Evolutionary conservation across 1,284 basidiomycete genomes (phyloP), one percentile per base, ranked within the genome.

Genomic region (Boletellus deceptivus): DNA sequence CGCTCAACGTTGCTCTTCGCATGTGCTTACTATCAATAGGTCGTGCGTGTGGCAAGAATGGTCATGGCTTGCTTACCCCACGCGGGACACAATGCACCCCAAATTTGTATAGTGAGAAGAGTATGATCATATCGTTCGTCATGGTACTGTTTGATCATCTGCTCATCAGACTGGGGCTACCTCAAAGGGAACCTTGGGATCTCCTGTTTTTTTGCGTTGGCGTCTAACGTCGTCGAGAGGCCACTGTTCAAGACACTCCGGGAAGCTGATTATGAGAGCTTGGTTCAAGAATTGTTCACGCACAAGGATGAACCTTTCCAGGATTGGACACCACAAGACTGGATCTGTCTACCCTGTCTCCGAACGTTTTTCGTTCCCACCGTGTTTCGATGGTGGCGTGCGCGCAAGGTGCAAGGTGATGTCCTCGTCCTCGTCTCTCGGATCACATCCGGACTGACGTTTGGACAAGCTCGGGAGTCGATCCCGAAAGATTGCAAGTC

Each of bases 201-300:
- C 7, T 55, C 34, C 6, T 24, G 34, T 3, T 49, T 55, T 55
- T 4, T 43, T 3, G 49, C 49, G 3, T 17, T 59, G 6, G 5
- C 45, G 9, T 33, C 1, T 18, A 60, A 58, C 3, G 9, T n/a
- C 11, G 33, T 39, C 6, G 55, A 60, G n/a, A 54, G 13, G 17
- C 37, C 41, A 2, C 48, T 58, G 27, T 49, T 50, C 24, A 34
- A 55, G 17, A 13, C 14, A 3, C 48, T 58, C 25, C n/a, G 2
- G 1, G 39, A 59, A 43, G 41, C 49, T 6, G 25, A 44, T 17
- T 57, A 45, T 25, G 45, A 50, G 10, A 36, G 8, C 1, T 40
- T 58, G 16, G 41, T 60, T 13, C 43, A 9, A 34, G 55, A 60
- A 34, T n/a, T 58, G 22, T 58, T 60, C 16, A n/a, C 24, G 4